Evolutionary conservation across 1,139 yeast genomes (phyloP), one percentile per base, ranked within the genome.

Genomic region (Protomyces inundatus): DNA sequence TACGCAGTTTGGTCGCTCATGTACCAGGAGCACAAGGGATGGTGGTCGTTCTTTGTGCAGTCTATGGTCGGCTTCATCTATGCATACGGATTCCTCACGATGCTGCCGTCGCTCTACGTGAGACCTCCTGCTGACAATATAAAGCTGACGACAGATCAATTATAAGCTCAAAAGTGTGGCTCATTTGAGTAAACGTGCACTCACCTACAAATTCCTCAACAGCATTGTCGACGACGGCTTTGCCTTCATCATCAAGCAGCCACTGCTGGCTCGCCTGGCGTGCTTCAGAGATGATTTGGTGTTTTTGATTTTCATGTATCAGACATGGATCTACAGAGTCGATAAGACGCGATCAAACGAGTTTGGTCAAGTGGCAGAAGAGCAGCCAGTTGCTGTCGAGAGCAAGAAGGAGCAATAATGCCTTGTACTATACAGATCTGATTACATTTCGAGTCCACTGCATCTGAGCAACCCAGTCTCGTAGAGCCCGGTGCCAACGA

Each of bases 111-210:
- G 3, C 76, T 77, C 48, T 77, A 77, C 67, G 39, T 36, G 12
- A 36, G 39, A 36, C 9, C 12, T 36, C 39, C 39, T 3, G 1
- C 12, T 7, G 2, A 9, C 39, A 12, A 36, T 23, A 3, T 36
- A 7, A 36, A 9, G 39, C 39, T 36, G 9, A 36, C 39, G 12
- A 1, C 39, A 36, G 52, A 77, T 76, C 70, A 77, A 77, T 67
- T 77, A 77, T 68, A 71, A 79, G 59, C 72, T 77, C 60, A 77
- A 77, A 68, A 75, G 77, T 1, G 80, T 77, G 5, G 80, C 80
- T 1, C 79, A 77, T 68, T 75, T 77, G 73, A 78, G 79, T 4
- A 70, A 74, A 55, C 72, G 75, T 60, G 78, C 79, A 5, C 74
- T 77, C 78, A 73, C 75, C 3, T 77, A 76, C 71, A 77, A 77